phyloP scores from a whole-genome alignment of 2,329 filamentous ascomycete genomes.

The Cadophora sp. region DNA sequence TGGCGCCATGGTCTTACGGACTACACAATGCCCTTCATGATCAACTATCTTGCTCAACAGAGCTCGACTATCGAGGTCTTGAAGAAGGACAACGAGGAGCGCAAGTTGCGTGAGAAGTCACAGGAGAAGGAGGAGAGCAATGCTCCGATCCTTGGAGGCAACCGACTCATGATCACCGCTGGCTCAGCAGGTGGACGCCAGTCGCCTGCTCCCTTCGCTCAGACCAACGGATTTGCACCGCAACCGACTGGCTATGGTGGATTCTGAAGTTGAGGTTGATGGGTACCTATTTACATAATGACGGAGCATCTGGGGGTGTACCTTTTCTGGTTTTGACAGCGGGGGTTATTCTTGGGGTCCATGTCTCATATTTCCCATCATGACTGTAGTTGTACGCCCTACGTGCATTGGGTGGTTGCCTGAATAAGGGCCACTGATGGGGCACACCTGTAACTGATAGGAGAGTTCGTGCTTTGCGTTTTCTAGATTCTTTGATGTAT shows the following conservation, averaged over 20 bases:
- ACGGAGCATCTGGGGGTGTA: constrained; percentile 41
- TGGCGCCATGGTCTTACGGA: constrained; percentile 95
- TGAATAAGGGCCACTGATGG: constrained; percentile 22
- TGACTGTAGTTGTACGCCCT: constrained; percentile 44
- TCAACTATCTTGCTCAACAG: constrained; percentile 95
- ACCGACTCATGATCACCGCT: constrained; percentile 93
- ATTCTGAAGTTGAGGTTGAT: constrained; percentile 50
- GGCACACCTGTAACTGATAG: constrained; percentile 44
- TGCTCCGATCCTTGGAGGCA: constrained; percentile 88
- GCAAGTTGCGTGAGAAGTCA: constrained; percentile 76
- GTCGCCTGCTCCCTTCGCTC: constrained; percentile 70
- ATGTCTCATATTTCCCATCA: constrained; percentile 38
- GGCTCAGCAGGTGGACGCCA: constrained; percentile 67
- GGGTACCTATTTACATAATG: constrained; percentile 43
- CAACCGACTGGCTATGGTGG: constrained; percentile 81
- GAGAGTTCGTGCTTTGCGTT: constrained; percentile 36
- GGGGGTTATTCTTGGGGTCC: constrained; percentile 32
- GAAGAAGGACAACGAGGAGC: constrained; percentile 95
- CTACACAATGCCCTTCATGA: constrained; percentile 99
- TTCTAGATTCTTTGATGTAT: constrained; percentile 41
- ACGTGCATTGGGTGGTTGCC: constrained; percentile 35
- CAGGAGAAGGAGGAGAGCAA: constrained; percentile 89
- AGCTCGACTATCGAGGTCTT: constrained; percentile 82
- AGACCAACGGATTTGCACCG: constrained; percentile 87
- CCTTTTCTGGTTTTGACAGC: constrained; percentile 39